Evolutionary conservation across 129 eudicot species (phyloP), one percentile per base, ranked within the genome.

Genomic region (Escallonia rubra): DNA sequence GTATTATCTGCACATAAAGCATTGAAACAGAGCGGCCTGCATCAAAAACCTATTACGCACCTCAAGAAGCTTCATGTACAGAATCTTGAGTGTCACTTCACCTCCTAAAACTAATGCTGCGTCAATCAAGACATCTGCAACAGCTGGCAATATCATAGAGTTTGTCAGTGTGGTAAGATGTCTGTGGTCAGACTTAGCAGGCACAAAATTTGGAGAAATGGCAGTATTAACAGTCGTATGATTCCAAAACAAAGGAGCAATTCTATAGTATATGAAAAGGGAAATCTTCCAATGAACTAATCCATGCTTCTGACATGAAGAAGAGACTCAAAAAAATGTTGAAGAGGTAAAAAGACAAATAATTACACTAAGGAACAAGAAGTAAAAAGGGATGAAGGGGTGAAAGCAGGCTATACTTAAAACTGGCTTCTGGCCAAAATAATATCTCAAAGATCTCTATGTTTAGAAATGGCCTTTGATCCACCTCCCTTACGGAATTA

Each of bases 31-130:
- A 23, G 1, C 34, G 34, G 34, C 40, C 49, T 15, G 40, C 64
- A 15, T 75, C 50, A 66, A 66, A 61, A 39, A 63, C 41, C 52
- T 48, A 72, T 72, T 43, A 48, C 75, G 58, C 63, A 94, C 99
- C 99, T 94, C 97, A 72, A 87, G 82, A 54, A 94, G 96, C 84
- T 90, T 94, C 85, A 87, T 68, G 82, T 90, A 94, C 11, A 94
- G 90, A 83, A 94, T 90, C 74, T 76, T 83, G 55, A 94, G 88
- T 57, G 96, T 75, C 6, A 82, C 64, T 77, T 94, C 94, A 74
- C 99, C 99, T 66, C 99, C 99, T 75, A 94, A 75, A 64, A 94
- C 97, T 77, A 94, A 72, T 39, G 99, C 97, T 60, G 96, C 99
- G 79, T 94, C 99, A 77, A 83, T 88, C 61, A 94, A 85, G 80